phyloP scores from a whole-genome alignment of 1,139 yeast species.

The Magnusiomyces paraingens region DNA sequence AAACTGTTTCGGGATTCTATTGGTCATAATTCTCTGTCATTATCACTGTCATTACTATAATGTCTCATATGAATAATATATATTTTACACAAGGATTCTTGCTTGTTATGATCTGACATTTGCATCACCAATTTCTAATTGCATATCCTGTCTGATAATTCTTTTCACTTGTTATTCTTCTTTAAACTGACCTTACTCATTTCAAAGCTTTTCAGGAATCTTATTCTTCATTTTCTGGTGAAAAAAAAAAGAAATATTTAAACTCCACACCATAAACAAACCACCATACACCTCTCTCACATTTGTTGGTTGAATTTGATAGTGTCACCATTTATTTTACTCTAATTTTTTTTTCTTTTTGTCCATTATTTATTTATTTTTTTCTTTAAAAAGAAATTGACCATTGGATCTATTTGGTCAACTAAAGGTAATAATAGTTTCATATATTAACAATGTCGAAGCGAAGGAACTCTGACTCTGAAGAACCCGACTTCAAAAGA shows the following conservation, averaged over 20 bases:
- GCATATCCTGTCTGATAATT: background rate
- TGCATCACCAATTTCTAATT: background rate
- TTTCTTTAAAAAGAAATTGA: background rate
- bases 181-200: too few species aligned
- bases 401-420: background rate
- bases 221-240: too few species aligned
- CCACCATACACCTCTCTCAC: background rate
- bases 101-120: too few species aligned
- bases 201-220: too few species aligned
- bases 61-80: too few species aligned
- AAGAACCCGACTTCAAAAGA: constrained; percentile 43
- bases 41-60: too few species aligned
- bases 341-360: background rate
- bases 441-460: constrained; percentile 40
- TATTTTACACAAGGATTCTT: too few species aligned
- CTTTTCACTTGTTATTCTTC: background rate
- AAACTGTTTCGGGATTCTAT: too few species aligned
- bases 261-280: background rate
- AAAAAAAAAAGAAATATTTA: too few species aligned
- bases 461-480: constrained; percentile 59
- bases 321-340: background rate
- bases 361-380: too few species aligned
- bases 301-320: background rate
- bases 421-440: too few species aligned
- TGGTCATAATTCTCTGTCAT: too few species aligned